Base-by-base conservation (phyloP, 768 basidiomycete genomes). In the Auricularia heimuer region DNA sequence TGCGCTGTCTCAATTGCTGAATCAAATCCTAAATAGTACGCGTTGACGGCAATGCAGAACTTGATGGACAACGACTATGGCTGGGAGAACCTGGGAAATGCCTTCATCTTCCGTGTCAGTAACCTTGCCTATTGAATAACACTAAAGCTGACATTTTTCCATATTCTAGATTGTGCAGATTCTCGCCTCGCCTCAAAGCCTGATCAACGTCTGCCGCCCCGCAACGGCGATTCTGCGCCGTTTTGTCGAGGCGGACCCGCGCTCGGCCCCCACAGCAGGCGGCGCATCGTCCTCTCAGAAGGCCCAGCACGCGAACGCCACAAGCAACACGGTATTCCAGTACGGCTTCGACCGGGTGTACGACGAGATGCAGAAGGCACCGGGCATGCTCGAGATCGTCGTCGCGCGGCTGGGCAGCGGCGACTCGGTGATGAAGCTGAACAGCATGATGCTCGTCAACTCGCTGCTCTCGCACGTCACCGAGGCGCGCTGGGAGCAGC, bases 371-470 rank as follows among this genome's bases (percentile, higher is more conserved):
- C 78, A 85, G 69, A 87, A 82, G 68, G 88, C 88, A 68, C 78
- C 78, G 34, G 81, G 82, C 12, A 78, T 93, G 65, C 75, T 94
- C 65, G 90, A 91, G 73, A 90, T 88, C 4, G 89, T 95, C n/a
- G 88, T 94, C 21, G 85, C 77, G 68, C 81, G 91, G 3, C 74
- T 96, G 54, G 87, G 86, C 35, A 90, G 88, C 64, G 88, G 88
- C 35, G 92, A 94, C 72, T 92, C 89, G 24, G 89, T 85, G 35
- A 92, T 92, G 87, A 88, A 86, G 24, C 80, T 92, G 68, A 83
- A 92, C 71, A 93, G 92, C 92, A 86, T 96, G 85, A 92, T 90
- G 85, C 77, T 96, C 69, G 90, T 96, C 70, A 94, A 94, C 71
- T 90, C 92, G 7, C 78, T 95, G 10, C 73, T 95, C 65, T 82